These are phyloP conservation scores for Geranium incanum DNA, from an alignment of 441 rosid species.

Conservation along the genomic window DNA sequence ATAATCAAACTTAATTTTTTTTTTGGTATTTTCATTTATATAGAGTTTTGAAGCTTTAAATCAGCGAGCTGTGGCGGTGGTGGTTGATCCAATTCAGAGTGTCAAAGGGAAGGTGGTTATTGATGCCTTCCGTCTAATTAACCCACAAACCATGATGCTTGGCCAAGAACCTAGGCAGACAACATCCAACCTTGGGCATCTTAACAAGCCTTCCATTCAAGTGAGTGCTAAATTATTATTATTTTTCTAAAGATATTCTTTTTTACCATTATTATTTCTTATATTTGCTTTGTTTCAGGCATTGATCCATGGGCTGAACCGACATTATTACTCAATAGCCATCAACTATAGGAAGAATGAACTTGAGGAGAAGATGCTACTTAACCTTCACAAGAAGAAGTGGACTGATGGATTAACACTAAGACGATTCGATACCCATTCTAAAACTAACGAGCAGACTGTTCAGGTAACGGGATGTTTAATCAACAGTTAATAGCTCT, in stretches of 20 bases:
- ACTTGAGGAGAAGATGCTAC: conserved; percentile 96
- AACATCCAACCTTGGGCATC: conserved; percentile 91
- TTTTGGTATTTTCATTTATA: conserved; percentile 18
- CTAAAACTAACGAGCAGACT: conserved; percentile 87
- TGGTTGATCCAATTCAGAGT: conserved; percentile 96
- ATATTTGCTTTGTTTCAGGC: conserved; percentile 41
- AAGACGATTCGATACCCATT: conserved; percentile 70
- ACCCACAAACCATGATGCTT: conserved; percentile 98
- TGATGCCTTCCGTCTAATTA: conserved; percentile 93
- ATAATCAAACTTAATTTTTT: neutral
- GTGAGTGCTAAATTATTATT: conserved; percentile 31
- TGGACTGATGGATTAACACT: conserved; percentile 96
- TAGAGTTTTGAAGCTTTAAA: conserved; percentile 99
- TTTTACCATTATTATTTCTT: neutral
- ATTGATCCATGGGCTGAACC: conserved; percentile 83
- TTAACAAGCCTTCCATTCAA: conserved; percentile 92
- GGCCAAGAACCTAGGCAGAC: conserved; percentile 97
- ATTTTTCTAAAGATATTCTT: neutral
- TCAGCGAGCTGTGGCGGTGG: conserved; percentile 96
- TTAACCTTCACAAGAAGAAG: conserved; percentile 95
- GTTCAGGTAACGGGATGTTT: conserved; percentile 54
- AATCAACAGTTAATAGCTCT: neutral
- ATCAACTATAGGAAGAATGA: conserved; percentile 95
- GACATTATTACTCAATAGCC: conserved; percentile 94
- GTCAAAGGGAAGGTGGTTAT: conserved; percentile 97